Evolutionary conservation across 2,329 filamentous ascomycete species (phyloP), one percentile per base, ranked within the genome.

Genomic region (Phialophora expanda): DNA sequence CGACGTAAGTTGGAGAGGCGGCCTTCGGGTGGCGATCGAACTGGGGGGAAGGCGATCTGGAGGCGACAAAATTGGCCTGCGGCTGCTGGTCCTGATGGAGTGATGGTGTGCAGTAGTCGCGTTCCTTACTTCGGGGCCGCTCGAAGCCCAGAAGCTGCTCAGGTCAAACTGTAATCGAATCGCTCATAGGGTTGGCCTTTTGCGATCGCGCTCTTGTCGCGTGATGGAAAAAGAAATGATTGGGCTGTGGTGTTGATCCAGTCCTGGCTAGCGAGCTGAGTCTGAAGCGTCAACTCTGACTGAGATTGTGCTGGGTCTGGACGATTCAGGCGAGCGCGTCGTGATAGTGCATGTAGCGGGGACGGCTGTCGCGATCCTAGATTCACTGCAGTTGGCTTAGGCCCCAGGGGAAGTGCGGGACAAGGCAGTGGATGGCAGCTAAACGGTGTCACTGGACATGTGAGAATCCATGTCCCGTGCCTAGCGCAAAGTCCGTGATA

Each of bases 1-100:
- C 67, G 67, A 69, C 61, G 64, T 69, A 58, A 60, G 61, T 51
- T 55, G 30, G 28, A 46, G 55, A 65, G 54, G 62, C 54, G 60
- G 65, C 65, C 65, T 66, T 38, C 20, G 51, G 60, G 67, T 69
- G 67, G 67, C 67, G 61, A 64, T 64, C 44, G 62, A 61, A 58
- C 50, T 50, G 48, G 62, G 62, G 62, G 44, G 26, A 32, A 55
- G 38, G 50, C 17, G 62, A 56, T 38, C 50, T 51, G 12, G 53
- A 56, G 24, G 53, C 38, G 48, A 22, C 48, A 28, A 14, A 51
- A 51, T 17, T 44, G 38, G 38, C 38, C 38, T 44, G 38, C 44
- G 44, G n/a, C 53, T 55, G 53, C 17, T 34, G 12, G 53, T 51
- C 20, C 48, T 14, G 20, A 28, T 30, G 46, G 48, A 61, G 30